phyloP scores from a whole-genome alignment of 2,329 filamentous ascomycete genomes.

The Scolecobasidium constrictum region DNA sequence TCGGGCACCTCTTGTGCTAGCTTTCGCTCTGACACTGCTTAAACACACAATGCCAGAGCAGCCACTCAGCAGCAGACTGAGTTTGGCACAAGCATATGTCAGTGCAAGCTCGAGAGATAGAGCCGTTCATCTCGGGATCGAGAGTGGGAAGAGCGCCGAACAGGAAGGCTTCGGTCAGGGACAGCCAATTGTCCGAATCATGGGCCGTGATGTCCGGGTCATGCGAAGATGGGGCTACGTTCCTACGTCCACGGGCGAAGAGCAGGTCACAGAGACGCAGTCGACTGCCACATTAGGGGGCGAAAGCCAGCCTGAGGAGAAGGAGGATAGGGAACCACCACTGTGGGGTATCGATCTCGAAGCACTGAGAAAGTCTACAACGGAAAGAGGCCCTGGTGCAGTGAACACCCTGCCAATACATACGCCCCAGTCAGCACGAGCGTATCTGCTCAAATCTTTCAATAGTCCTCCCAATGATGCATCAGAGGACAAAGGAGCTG shows the following conservation, averaged over 20 bases:
- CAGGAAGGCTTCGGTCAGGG: slow-evolving; percentile 64
- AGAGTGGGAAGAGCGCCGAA: slow-evolving; percentile 52
- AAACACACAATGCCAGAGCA: slow-evolving; percentile 79
- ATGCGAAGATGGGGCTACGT: slow-evolving; percentile 69
- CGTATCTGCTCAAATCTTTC: slow-evolving; percentile 50
- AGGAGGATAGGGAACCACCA: slow-evolving; percentile 29
- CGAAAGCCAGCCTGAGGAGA: slow-evolving; percentile 10
- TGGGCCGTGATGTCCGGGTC: slow-evolving; percentile 64
- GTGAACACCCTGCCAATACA: slow-evolving; percentile 52
- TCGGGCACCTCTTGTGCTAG: slow-evolving; percentile 69
- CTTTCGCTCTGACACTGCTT: slow-evolving; percentile 63
- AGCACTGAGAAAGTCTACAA: slow-evolving; percentile 33
- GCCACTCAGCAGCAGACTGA: slow-evolving; percentile 71
- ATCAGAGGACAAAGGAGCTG: background rate
- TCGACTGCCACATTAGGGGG: slow-evolving; percentile 5
- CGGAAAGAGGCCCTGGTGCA: slow-evolving; percentile 18
- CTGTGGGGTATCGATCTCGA: slow-evolving; percentile 50
- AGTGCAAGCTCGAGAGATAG: slow-evolving; percentile 71
- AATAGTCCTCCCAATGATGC: slow-evolving; percentile 24
- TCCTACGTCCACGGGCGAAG: slow-evolving; percentile 5
- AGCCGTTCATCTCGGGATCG: slow-evolving; percentile 63
- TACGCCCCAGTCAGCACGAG: slow-evolving; percentile 56
- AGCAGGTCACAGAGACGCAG: slow-evolving; percentile 15
- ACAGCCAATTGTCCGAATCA: slow-evolving; percentile 60
- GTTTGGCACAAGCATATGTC: slow-evolving; percentile 73